A percentile compares a stretch with the other conserved stretches of the same genome.
phyloP scores from a whole-genome alignment of 805 yeast genomes.

The Saturnispora besseyi region DNA sequence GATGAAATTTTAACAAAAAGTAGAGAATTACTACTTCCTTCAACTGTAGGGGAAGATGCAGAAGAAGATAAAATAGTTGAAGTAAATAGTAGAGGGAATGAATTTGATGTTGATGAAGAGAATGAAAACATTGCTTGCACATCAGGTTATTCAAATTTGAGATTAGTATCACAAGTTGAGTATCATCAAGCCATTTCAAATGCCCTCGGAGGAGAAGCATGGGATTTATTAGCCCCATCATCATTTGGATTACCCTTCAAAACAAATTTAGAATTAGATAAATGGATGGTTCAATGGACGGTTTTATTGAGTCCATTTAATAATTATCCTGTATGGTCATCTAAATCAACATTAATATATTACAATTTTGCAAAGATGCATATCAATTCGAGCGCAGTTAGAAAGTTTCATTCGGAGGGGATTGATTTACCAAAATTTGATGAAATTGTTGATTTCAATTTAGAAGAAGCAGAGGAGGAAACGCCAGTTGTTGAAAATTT shows the following conservation, averaged over 20 bases:
- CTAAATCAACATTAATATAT: constrained; percentile 59
- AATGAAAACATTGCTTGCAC: not conserved
- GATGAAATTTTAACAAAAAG: constrained; percentile 39
- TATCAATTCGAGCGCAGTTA: constrained; percentile 44
- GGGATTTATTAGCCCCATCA: constrained; percentile 53
- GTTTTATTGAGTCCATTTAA: constrained; percentile 53
- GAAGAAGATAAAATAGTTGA: not conserved
- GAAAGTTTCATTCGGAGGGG: constrained; percentile 28
- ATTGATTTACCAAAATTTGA: constrained; percentile 23
- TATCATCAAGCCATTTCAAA: constrained; percentile 55
- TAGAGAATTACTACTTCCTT: constrained; percentile 28
- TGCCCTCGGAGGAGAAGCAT: constrained; percentile 48
- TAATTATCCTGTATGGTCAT: constrained; percentile 49
- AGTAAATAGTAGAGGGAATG: not conserved
- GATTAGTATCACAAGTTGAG: constrained; percentile 59
- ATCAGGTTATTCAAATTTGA: constrained; percentile 36
- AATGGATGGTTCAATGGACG: constrained; percentile 79
- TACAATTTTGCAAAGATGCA: constrained; percentile 72
- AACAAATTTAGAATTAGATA: constrained; percentile 56
- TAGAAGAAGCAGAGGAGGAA: constrained; percentile 2
- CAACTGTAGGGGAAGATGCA: not conserved
- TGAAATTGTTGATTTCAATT: constrained; percentile 14
- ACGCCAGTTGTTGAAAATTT: constrained; percentile 24
- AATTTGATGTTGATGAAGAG: not conserved
- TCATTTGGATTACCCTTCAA: constrained; percentile 61